Conservation (phyloP, 306 rosid species). For the Dryas octopetala region DNA sequence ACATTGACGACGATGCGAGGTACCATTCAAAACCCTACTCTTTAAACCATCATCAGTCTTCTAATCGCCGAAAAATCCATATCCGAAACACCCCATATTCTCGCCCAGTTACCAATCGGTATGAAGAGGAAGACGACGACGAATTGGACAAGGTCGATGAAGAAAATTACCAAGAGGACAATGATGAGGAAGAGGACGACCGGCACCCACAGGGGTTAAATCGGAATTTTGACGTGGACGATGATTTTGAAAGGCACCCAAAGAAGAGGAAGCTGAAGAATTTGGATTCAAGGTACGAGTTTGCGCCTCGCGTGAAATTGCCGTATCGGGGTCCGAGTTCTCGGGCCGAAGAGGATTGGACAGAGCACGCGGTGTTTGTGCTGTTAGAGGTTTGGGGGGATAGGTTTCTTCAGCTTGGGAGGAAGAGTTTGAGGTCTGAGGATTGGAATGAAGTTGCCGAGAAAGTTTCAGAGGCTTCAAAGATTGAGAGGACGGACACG, state of each 20-base stretch:
- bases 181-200: conserved; percentile 15
- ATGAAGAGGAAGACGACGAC: conserved; percentile 37
- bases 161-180: conserved; percentile 27
- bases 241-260: conserved; percentile 41
- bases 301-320: conserved; percentile 39
- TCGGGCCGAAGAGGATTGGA: conserved; percentile 45
- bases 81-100: conserved; percentile 34
- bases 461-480: conserved; percentile 60
- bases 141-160: conserved; percentile 26
- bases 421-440: conserved; percentile 78
- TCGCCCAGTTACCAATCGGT: conserved; percentile 32
- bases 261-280: conserved; percentile 54
- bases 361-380: conserved; percentile 60
- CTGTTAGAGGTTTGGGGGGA: conserved; percentile 83
- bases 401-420: conserved; percentile 65
- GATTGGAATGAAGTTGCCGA: conserved; percentile 74
- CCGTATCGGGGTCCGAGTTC: conserved; percentile 19
- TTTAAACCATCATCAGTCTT: conserved; percentile 31
- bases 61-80: conserved; percentile 45
- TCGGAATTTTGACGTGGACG: conserved; percentile 28
- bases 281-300: conserved; percentile 47
- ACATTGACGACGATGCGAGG: conserved; percentile 54
- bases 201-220: conserved; percentile 24
- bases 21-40: conserved; percentile 50
- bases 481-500: conserved; percentile 39